phyloP scores from a whole-genome alignment of 208 protist genomes.

The Leishmania mexicana region DNA sequence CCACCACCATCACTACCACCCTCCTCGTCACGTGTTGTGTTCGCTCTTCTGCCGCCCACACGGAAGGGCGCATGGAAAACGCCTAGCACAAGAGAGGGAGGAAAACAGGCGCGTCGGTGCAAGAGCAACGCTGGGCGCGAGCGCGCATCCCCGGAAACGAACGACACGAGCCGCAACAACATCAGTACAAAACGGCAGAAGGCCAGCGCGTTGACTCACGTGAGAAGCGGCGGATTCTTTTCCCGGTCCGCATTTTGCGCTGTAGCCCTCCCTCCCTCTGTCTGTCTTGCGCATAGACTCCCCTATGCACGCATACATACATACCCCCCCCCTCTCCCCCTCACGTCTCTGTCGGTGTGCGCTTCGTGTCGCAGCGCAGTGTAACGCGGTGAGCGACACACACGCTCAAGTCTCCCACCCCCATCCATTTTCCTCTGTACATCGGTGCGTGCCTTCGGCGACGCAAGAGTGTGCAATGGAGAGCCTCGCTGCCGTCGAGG shows the following conservation, averaged over 20 bases:
- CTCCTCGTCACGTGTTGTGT: no score
- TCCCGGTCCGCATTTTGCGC: neutral
- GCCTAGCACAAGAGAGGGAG: neutral
- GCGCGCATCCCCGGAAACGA: neutral
- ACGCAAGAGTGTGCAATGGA: constrained; percentile 2
- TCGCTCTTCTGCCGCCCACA: no score
- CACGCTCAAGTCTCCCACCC: neutral
- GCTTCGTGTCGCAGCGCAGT: neutral
- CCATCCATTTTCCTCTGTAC: neutral
- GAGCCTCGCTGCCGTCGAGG: constrained; percentile 1
- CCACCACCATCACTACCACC: no score
- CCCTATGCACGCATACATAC: neutral
- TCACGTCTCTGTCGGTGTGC: neutral
- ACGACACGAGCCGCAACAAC: neutral
- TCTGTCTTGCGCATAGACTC: neutral
- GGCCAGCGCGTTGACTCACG: neutral
- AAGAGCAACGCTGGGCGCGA: neutral
- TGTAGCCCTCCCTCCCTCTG: neutral
- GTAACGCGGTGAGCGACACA: neutral
- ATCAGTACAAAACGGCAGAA: neutral
- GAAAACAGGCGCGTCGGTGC: neutral
- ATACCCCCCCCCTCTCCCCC: neutral
- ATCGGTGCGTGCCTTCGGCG: neutral
- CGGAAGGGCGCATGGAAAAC: no score
- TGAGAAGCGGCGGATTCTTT: neutral